A percentile compares a stretch with the other conserved stretches of the same genome.
Evolutionary conservation across 1,139 yeast species (phyloP).

Genomic region (Geotrichum reessii): DNA sequence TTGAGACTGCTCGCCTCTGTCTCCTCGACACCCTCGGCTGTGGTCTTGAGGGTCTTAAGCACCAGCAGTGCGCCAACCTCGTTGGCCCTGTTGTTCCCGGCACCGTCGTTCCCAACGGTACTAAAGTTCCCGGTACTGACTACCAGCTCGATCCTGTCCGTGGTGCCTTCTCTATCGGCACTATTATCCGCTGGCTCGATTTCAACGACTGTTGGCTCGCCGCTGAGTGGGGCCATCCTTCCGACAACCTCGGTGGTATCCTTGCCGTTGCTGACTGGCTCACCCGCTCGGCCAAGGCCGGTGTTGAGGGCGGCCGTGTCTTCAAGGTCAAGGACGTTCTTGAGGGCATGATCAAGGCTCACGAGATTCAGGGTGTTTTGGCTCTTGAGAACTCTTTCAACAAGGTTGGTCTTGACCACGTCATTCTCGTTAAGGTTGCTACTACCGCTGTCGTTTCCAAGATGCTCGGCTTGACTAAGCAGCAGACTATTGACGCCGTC

Average conservation of each 20-base stretch:
- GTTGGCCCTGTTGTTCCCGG: slow-evolving; percentile 55
- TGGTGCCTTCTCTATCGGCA: slow-evolving; percentile 54
- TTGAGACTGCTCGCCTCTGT: slow-evolving; percentile 50
- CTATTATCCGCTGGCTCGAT: slow-evolving; percentile 54
- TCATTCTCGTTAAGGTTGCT: slow-evolving; percentile 54
- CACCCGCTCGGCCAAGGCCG: slow-evolving; percentile 44
- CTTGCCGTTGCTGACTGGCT: slow-evolving; percentile 54
- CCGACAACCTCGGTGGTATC: slow-evolving; percentile 55
- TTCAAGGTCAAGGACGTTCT: slow-evolving; percentile 48
- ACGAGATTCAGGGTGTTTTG: slow-evolving; percentile 54
- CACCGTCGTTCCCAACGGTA: slow-evolving; percentile 49
- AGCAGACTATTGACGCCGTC: slow-evolving; percentile 50
- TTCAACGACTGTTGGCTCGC: slow-evolving; percentile 61
- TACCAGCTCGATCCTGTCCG: slow-evolving; percentile 50
- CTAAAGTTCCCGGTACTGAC: slow-evolving; percentile 49
- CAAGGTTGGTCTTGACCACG: slow-evolving; percentile 57
- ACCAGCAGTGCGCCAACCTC: slow-evolving; percentile 45
- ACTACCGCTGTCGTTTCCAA: slow-evolving; percentile 55
- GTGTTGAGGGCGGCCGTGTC: slow-evolving; percentile 39
- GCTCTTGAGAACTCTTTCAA: slow-evolving; percentile 57
- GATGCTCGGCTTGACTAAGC: slow-evolving; percentile 45
- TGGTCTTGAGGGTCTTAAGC: slow-evolving; percentile 55
- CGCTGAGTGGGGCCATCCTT: slow-evolving; percentile 63
- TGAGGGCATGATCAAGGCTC: slow-evolving; percentile 55
- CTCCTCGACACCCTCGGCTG: slow-evolving; percentile 54